Conservation (phyloP, 2,329 filamentous ascomycete species). For the Paraconiothyrium sp. region DNA sequence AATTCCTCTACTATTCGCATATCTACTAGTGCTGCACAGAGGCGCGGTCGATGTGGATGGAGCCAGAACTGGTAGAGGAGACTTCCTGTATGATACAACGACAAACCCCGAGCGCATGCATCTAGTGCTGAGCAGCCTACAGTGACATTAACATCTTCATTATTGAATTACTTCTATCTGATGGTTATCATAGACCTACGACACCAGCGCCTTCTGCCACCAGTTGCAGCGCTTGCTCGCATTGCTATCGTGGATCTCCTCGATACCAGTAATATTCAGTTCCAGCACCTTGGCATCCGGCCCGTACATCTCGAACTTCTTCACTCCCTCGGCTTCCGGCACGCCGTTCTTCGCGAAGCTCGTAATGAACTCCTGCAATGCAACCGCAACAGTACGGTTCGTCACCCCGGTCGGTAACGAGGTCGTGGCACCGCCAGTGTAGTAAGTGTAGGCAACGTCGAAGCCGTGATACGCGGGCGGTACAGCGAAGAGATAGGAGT, state of each 20-base stretch:
- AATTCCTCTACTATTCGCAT: neutral
- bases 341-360: constrained; percentile 53
- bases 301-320: constrained; percentile 60
- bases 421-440: constrained; percentile 48
- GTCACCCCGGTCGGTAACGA: constrained; percentile 24
- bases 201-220: constrained; percentile 62
- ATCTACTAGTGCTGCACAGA: neutral
- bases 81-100: neutral
- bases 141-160: neutral
- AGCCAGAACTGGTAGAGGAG: neutral
- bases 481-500: constrained; percentile 63
- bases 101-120: neutral
- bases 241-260: constrained; percentile 55
- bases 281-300: constrained; percentile 54
- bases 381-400: constrained; percentile 52
- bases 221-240: constrained; percentile 61
- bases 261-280: constrained; percentile 55
- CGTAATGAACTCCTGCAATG: constrained; percentile 58
- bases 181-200: constrained; percentile 17
- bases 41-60: neutral
- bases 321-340: constrained; percentile 51
- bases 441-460: constrained; percentile 65
- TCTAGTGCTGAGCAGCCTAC: neutral
- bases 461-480: constrained; percentile 63
- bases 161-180: neutral